Percentiles rank a stretch among this genome's conserved stretches.
Evolutionary conservation across 441 rosid genomes (phyloP).

Genomic region (Pelargonium fulgidum): DNA sequence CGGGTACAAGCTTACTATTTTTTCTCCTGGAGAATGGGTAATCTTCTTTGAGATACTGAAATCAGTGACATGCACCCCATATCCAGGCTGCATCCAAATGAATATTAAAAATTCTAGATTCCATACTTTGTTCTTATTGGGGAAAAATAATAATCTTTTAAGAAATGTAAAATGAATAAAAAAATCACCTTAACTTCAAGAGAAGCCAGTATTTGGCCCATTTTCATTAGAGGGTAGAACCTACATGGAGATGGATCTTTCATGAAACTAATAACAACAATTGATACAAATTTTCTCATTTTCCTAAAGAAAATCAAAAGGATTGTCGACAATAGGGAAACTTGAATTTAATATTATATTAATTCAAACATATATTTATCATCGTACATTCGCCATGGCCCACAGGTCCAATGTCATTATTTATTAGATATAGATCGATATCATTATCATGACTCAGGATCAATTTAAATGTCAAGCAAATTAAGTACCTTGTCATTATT

Average conservation of each 20-base stretch:
- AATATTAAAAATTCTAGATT: not conserved
- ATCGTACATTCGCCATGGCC: too few relatives aligned
- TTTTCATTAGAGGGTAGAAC: conserved; percentile 64
- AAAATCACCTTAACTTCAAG: conserved; percentile 66
- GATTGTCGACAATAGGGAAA: too few relatives aligned
- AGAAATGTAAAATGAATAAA: not conserved
- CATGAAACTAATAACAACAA: not conserved
- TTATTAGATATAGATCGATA: not conserved
- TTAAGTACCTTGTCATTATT: conserved; percentile 48
- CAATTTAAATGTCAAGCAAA: conserved; percentile 5
- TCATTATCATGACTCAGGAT: not conserved
- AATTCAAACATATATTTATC: too few relatives aligned
- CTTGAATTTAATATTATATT: too few relatives aligned
- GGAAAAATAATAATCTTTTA: not conserved
- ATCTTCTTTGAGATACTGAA: conserved; percentile 62
- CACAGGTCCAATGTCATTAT: not conserved
- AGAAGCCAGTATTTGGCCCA: conserved; percentile 57
- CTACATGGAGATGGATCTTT: conserved; percentile 28
- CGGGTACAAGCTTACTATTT: conserved; percentile 50
- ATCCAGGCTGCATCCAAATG: conserved; percentile 58
- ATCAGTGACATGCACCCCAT: conserved; percentile 48
- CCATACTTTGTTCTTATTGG: not conserved
- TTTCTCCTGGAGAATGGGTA: conserved; percentile 40
- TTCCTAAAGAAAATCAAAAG: not conserved
- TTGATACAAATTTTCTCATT: not conserved